Evolutionary conservation across 345 rosid genomes (phyloP).

Genomic region (Viola odorata): DNA sequence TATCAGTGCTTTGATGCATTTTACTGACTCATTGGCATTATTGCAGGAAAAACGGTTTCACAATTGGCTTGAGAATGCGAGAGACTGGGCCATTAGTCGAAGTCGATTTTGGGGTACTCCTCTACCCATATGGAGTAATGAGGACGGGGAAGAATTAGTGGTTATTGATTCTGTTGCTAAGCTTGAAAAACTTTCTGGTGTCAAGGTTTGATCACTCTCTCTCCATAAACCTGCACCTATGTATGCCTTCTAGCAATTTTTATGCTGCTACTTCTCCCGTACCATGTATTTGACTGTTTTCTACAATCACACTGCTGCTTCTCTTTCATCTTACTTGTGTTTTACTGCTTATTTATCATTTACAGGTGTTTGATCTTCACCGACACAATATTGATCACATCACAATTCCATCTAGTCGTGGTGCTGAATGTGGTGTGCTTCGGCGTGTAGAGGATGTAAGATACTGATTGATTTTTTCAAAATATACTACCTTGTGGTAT

Average conservation of each 20-base stretch:
- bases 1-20: no score
- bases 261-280: no score
- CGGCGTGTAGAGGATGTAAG: constrained; percentile 91
- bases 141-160: constrained; percentile 68
- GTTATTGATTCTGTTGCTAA: constrained; percentile 79
- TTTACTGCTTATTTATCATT: constrained; percentile 1
- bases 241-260: no score
- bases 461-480: constrained; percentile 4
- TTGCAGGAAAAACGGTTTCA: constrained; percentile 90
- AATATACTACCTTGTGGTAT: no score
- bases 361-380: constrained; percentile 85
- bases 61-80: constrained; percentile 98
- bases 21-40: neutral
- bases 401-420: constrained; percentile 70
- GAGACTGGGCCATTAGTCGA: constrained; percentile 98
- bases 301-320: no score
- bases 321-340: no score
- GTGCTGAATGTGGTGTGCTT: constrained; percentile 76
- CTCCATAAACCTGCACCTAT: no score
- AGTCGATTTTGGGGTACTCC: constrained; percentile 99
- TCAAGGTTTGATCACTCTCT: constrained; percentile 64
- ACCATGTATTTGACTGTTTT: no score
- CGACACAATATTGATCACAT: constrained; percentile 95
- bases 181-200: constrained; percentile 91
- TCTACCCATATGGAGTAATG: constrained; percentile 89